These are phyloP conservation scores for Fusarium sterilihyphosum DNA, from an alignment of 2,329 filamentous ascomycete genomes.

Conservation along the genomic window DNA sequence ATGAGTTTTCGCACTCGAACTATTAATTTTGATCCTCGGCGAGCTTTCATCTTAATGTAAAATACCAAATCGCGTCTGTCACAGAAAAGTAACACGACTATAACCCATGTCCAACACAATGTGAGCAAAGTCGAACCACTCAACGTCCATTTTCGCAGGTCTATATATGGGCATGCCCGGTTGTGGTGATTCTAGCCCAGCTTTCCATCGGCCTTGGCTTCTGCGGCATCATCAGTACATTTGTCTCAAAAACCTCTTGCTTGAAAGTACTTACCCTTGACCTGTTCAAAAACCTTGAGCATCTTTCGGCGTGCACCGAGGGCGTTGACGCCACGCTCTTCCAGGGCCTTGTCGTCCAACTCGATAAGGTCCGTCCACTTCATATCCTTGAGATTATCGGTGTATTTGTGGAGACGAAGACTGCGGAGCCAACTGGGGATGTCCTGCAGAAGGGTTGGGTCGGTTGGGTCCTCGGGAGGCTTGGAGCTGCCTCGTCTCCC, in stretches of 20 bases:
- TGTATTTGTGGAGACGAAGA: conserved; percentile 97
- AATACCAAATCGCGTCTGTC: conserved; percentile 1
- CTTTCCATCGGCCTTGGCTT: conserved; percentile 80
- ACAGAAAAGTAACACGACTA: conserved; percentile 15
- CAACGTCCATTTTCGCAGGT: conserved; percentile 7
- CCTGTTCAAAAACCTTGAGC: conserved; percentile 99
- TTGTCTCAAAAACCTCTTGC: background rate
- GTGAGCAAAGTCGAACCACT: conserved; percentile 3
- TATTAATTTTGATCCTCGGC: conserved; percentile 24
- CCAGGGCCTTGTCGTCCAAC: conserved; percentile 90
- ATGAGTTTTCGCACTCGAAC: conserved; percentile 7
- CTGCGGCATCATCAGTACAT: conserved; percentile 51
- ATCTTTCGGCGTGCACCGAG: conserved; percentile 96
- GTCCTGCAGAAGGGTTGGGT: conserved; percentile 88
- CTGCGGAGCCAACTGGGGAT: conserved; percentile 97
- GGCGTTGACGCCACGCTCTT: conserved; percentile 93
- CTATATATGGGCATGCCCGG: conserved; percentile 15
- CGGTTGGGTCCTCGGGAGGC: conserved; percentile 96
- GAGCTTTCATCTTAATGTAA: background rate
- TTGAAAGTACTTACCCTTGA: conserved; percentile 69
- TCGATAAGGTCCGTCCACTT: conserved; percentile 95
- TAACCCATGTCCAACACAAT: conserved; percentile 1
- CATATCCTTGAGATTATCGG: conserved; percentile 96
- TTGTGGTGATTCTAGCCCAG: conserved; percentile 54
- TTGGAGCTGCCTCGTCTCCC: conserved; percentile 95